Conservation (phyloP, 164 flowering plant species). For the Vitis rupestris region DNA sequence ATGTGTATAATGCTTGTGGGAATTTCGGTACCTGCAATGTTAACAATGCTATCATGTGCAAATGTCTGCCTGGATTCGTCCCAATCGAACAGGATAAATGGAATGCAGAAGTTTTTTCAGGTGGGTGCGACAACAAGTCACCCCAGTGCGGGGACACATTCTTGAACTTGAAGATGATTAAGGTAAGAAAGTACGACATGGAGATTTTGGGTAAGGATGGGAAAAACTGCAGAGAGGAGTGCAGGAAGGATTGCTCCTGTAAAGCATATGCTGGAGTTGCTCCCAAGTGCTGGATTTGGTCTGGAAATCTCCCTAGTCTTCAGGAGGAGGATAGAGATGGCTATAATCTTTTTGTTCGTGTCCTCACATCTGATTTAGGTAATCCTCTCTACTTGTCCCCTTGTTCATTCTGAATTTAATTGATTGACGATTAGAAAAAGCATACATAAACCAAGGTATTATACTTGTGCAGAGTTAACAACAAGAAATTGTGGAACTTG, state of each 20-base stretch:
- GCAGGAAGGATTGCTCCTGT: slow-evolving; percentile 7
- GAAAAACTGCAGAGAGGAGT: slow-evolving; percentile 24
- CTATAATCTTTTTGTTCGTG: slow-evolving; percentile 24
- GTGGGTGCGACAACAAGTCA: slow-evolving; percentile 29
- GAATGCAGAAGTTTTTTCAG: slow-evolving; percentile 14
- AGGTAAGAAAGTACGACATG: slow-evolving; percentile 24
- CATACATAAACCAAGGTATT: neutral
- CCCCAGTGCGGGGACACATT: slow-evolving; percentile 15
- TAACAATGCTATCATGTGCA: slow-evolving; percentile 11
- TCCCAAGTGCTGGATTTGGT: slow-evolving; percentile 35
- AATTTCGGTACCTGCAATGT: slow-evolving; percentile 35
- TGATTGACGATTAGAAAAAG: no score
- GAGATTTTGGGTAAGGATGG: slow-evolving; percentile 15
- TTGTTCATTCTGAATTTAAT: no score
- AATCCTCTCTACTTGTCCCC: neutral
- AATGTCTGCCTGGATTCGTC: neutral
- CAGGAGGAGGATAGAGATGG: slow-evolving; percentile 26
- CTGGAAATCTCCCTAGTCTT: slow-evolving; percentile 22
- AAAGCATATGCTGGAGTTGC: slow-evolving; percentile 24
- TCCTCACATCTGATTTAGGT: slow-evolving; percentile 24
- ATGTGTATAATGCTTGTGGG: slow-evolving; percentile 34
- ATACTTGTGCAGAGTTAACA: slow-evolving; percentile 26
- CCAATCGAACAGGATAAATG: slow-evolving; percentile 15
- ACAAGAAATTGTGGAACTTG: slow-evolving; percentile 31
- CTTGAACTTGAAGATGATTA: slow-evolving; percentile 29